These are phyloP conservation scores for Spongiforma sp. DNA, from an alignment of 1,284 basidiomycete species.

Conservation along the genomic window DNA sequence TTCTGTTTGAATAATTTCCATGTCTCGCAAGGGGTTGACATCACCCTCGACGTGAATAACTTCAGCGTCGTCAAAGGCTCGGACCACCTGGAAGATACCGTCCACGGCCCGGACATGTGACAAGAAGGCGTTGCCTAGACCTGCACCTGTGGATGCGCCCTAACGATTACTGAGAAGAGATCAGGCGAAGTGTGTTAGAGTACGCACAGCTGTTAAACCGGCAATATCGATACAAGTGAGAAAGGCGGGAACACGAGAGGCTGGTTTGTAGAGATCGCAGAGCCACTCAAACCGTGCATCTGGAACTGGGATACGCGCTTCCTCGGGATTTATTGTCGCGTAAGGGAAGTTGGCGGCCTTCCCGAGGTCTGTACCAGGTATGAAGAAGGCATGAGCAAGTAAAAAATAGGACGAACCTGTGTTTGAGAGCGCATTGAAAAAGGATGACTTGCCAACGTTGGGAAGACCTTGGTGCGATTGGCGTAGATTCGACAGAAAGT, in stretches of 20 bases:
- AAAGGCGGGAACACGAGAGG: constrained; percentile 89
- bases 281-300: constrained; percentile 97
- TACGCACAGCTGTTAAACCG: constrained; percentile 88
- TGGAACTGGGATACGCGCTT: constrained; percentile 97
- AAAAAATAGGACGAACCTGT: constrained; percentile 57
- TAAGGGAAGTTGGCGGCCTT: constrained; percentile 99
- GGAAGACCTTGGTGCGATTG: constrained; percentile 46
- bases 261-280: constrained; percentile 90
- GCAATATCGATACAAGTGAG: constrained; percentile 99
- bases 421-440: constrained; percentile 96
- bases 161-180: constrained; percentile 39
- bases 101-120: constrained; percentile 98
- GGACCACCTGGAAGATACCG: constrained; percentile 99
- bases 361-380: constrained; percentile 74
- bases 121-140: constrained; percentile 98
- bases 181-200: not conserved
- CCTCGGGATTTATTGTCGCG: constrained; percentile 92
- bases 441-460: constrained; percentile 94
- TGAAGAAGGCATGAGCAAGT: not conserved
- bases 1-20: constrained; percentile 97
- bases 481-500: constrained; percentile 17
- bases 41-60: constrained; percentile 99
- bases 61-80: constrained; percentile 98
- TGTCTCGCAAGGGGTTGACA: constrained; percentile 94
- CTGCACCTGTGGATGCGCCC: constrained; percentile 98